Base-by-base conservation (phyloP, 441 rosid genomes). In the Brassica hybrid region DNA sequence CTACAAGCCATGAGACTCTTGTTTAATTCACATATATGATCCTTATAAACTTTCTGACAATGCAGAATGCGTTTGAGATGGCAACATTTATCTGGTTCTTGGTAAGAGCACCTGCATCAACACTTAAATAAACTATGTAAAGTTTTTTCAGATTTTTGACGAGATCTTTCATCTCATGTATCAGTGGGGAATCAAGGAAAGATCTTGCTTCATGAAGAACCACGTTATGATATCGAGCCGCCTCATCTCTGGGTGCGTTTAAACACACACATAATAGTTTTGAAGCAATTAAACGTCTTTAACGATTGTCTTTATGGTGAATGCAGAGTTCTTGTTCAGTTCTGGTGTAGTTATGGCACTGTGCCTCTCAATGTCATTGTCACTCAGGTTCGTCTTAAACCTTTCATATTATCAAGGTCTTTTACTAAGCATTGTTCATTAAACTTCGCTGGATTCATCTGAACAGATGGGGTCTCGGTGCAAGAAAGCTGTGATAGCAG, bases 21-120 rank as follows among this genome's bases (percentile, higher is more conserved):
- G 50, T 71, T 58, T 45, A 8, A 11, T 45, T 74, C 56, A 57
- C 17, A 14, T 0, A n/a, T 10, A 16, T 25, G 16, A 78, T 66
- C 71, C 68, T 36, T 67, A 34, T 65, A 9, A 57, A 43, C 71
- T 43, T 14, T 58, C 67, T 62, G 27, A 16, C 57, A 70, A 38
- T 83, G 85, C 86, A 95, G 99, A 95, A 95, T 87, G 96, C 98
- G 30, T 95, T 95, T 21, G 98, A 93, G 85, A 95, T 95, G 99
- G 98, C 98, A 62, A 95, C 97, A 67, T 93, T 93, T 72, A 82
- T 93, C 73, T 94, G 98, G 98, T 89, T 95, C 77, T 85, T 91
- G 93, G 97, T 94, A 88, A 86, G 87, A 14, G 60, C 12, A 38
- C 71, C 14, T 59, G 45, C 56, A 72, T 21, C 69, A 50, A 6